phyloP scores from a whole-genome alignment of 805 yeast species.

The Candida arabinofermentans region DNA sequence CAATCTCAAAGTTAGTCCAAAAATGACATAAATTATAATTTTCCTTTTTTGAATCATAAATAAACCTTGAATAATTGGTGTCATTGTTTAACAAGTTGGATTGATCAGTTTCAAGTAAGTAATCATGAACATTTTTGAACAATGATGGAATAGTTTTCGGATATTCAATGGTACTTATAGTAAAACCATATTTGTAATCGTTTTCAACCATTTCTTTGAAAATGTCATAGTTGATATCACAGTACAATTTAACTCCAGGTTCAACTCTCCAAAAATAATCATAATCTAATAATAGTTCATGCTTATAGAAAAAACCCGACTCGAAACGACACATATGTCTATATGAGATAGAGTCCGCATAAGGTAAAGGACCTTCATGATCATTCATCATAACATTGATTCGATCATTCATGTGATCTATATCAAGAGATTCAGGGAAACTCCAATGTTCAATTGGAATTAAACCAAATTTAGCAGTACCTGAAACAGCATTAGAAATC shows the following conservation, averaged over 20 bases:
- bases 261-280: slow-evolving; percentile 93
- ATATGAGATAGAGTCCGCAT: slow-evolving; percentile 58
- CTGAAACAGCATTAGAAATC: slow-evolving; percentile 52
- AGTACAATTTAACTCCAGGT: slow-evolving; percentile 70
- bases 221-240: slow-evolving; percentile 73
- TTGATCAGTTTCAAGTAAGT: slow-evolving; percentile 34
- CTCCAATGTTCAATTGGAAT: slow-evolving; percentile 66
- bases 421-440: slow-evolving; percentile 44
- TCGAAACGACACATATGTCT: slow-evolving; percentile 90
- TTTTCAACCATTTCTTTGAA: slow-evolving; percentile 71
- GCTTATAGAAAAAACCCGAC: slow-evolving; percentile 79
- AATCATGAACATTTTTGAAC: slow-evolving; percentile 35
- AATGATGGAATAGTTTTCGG: slow-evolving; percentile 58
- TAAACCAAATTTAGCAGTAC: slow-evolving; percentile 57
- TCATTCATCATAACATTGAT: slow-evolving; percentile 20
- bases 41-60: slow-evolving; percentile 54
- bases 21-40: slow-evolving; percentile 77
- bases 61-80: slow-evolving; percentile 61
- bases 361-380: slow-evolving; percentile 43
- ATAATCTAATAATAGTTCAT: slow-evolving; percentile 61
- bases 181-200: slow-evolving; percentile 66
- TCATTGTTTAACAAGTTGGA: slow-evolving; percentile 37
- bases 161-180: slow-evolving; percentile 71
- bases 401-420: slow-evolving; percentile 12
- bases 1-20: slow-evolving; percentile 73